These are phyloP conservation scores for Zymoseptoria crescenta DNA, from an alignment of 2,329 filamentous ascomycete species.

Conservation along the genomic window DNA sequence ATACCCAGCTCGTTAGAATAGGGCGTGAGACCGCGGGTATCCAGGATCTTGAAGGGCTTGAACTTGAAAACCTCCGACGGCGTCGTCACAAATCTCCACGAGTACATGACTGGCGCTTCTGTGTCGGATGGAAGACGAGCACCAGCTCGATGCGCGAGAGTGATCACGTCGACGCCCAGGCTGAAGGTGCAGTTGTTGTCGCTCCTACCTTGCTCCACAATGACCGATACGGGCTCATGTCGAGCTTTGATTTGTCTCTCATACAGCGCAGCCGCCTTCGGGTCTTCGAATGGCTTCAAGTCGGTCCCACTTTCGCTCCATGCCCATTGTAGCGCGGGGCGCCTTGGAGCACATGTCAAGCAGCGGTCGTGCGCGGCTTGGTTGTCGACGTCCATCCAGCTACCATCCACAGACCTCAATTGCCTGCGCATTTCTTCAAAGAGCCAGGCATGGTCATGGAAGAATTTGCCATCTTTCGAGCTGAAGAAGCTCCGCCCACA, in stretches of 20 bases:
- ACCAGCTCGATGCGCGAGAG: slow-evolving; percentile 18
- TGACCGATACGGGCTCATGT: slow-evolving; percentile 28
- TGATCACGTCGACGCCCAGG: slow-evolving; percentile 23
- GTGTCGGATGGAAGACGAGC: background rate
- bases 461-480: slow-evolving; percentile 8
- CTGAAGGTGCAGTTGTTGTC: slow-evolving; percentile 1
- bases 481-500: background rate
- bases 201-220: background rate
- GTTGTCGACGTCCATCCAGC: slow-evolving; percentile 11
- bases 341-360: slow-evolving; percentile 31
- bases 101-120: background rate
- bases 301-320: slow-evolving; percentile 22
- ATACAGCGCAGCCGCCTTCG: slow-evolving; percentile 41
- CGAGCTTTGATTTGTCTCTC: slow-evolving; percentile 46
- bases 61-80: slow-evolving; percentile 2
- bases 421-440: slow-evolving; percentile 22
- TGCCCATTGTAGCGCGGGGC: slow-evolving; percentile 34
- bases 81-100: slow-evolving; percentile 23
- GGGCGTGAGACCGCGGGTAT: slow-evolving; percentile 6
- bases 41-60: slow-evolving; percentile 16
- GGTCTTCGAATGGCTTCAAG: slow-evolving; percentile 44
- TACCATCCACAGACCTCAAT: background rate
- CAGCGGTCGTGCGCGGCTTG: slow-evolving; percentile 7
- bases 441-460: slow-evolving; percentile 14
- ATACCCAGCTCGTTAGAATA: slow-evolving; percentile 22